Evolutionary conservation across 78 protist species (phyloP), one percentile per base, ranked within the genome.

Genomic region (Tieghemostelium lacteum): DNA sequence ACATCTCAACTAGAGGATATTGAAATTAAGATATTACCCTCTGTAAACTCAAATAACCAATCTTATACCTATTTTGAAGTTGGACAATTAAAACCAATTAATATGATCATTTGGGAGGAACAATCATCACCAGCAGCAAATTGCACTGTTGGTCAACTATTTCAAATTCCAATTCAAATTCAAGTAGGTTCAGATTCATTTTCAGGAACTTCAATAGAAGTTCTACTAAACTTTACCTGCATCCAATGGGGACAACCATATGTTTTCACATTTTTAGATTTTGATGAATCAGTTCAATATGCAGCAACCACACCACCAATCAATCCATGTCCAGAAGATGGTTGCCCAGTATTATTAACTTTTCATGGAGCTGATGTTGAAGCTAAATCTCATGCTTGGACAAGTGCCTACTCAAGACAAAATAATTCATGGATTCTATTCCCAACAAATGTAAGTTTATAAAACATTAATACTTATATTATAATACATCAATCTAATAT

Each of bases 391-490:
- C 8, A 14, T 6, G 62, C 80, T 28, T 86, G 93, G 93, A 72
- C 75, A 0, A 34, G 61, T 29, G 72, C 85, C 33, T 86, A 72
- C 8, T 73, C 57, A 72, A 20, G 67, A 17, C 93, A 86, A 69
- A 86, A 86, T 14, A 61, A 86, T 55, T 67, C 93, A 16, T 86
- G 93, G 93, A 86, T 52, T 12, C 26, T 86, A 31, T 72, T 75
- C 28, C 93, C 93, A 54, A 86, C 93, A 2, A 86, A 86, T 45
- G n/a, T n/a, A n/a, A n/a, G n/a, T n/a, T n/a, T n/a, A n/a, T n/a
- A n/a, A n/a, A n/a, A n/a, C n/a, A n/a, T n/a, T n/a, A n/a, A n/a
- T n/a, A n/a, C n/a, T n/a, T n/a, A n/a, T n/a, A n/a, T n/a, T n/a
- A n/a, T n/a, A n/a, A n/a, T n/a, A n/a, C n/a, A n/a, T n/a, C n/a